Evolutionary conservation across 192 early-diverging fungal genomes (phyloP), one percentile per base, ranked within the genome.

Genomic region (Coemansia sp.): DNA sequence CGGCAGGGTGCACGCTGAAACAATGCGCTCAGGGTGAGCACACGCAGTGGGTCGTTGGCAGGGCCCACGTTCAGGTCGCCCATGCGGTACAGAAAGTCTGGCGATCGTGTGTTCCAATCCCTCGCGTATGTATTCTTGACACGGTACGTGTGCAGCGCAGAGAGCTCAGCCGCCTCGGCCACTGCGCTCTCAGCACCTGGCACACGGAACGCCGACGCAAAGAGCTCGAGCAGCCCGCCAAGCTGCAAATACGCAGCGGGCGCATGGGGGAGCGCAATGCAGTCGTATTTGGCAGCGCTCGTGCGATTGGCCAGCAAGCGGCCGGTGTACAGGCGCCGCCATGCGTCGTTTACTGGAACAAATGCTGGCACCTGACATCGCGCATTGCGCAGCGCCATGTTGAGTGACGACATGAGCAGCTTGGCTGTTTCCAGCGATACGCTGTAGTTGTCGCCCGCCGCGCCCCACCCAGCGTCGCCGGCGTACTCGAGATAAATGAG

Each of bases 321-420:
- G 52, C 76, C 76, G 1, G 76, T 79, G 37, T 66, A 79, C 51
- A 79, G 62, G 24, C 38, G 64, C 45, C 76, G 71, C 76, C 76
- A 79, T 38, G 76, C 74, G 24, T 82, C 80, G 27, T 71, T 71
- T 5, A 82, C 74, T 2, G 87, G 87, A 23, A 83, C 83, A 80
- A 85, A 88, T 21, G 83, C 82, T 8, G 87, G 87, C 47, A 88
- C 71, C 62, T 82, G 83, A 69, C 90, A 91, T 32, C 75, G 83
- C 15, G 81, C 85, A 73, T 88, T 90, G 41, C 85, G 84, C 43
- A 87, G 80, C 0, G 88, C 87, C 52, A 89, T 87, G 27, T 85
- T 82, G 69, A 87, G 85, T n/a, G 88, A 86, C 2, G 88, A 88
- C 38, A 87, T 68, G 14, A 90, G 63, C 0, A 82, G 45, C 52